Evolutionary conservation across 495 filamentous ascomycete genomes (phyloP), one percentile per base, ranked within the genome.

Genomic region (Neurospora sp.): DNA sequence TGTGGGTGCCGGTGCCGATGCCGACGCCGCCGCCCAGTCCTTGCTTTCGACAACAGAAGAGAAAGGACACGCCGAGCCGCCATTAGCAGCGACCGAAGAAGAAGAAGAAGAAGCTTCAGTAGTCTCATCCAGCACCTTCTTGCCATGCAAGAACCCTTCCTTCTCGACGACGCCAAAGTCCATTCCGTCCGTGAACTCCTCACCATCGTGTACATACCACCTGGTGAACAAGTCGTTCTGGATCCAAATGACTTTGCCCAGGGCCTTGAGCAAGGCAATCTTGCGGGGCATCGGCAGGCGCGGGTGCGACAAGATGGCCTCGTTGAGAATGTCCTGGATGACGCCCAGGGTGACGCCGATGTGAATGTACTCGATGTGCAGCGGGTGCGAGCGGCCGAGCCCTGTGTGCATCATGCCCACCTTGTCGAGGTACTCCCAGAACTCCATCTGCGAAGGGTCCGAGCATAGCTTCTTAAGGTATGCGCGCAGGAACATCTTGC

Each of bases 211-310:
- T 5, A 91, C 86, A 73, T 92, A 91, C 87, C 89, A 92, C 80
- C 89, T 90, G 9, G 91, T 89, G 75, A 94, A 92, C 22, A 94
- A 82, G 78, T 94, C 92, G 75, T 92, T 92, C 80, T 93, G 91
- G 76, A 92, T 91, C 90, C 90, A 92, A 61, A 87, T 83, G 37
- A 87, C 83, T 76, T 87, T 87, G 68, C 83, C 83, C 40, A 87
- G 73, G 74, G 91, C 92, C 73, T 89, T 91, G 39, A 92, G 82
- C 20, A 93, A 83, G 4, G 88, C 89, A 3, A 89, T 87, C 81
- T 93, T 93, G 73, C 87, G 87, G 27, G 84, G 84, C 41, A 91
- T 81, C 8, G 84, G 83, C 27, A 93, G 81, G 0, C 86, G 85
- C 0, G 91, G 90, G 74, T 92, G 90, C 0, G 89, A 91, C 53